Conservation (phyloP, 2,329 filamentous ascomycete genomes). For the Pyrenophora graminea region DNA sequence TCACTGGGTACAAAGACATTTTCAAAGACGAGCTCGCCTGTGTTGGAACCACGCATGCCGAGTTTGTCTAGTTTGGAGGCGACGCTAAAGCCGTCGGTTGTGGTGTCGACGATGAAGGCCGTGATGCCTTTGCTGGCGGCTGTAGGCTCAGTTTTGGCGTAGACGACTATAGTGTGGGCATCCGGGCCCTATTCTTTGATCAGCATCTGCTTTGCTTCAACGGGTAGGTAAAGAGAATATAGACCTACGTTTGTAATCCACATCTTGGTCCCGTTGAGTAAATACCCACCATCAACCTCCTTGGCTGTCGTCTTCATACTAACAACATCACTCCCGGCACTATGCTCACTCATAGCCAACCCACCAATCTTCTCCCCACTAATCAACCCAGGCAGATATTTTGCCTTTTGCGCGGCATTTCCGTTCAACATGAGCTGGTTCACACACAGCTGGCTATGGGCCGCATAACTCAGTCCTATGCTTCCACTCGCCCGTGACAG, state of each 20-base stretch:
- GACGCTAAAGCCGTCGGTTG: constrained; percentile 75
- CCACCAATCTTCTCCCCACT: constrained; percentile 81
- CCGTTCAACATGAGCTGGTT: constrained; percentile 96
- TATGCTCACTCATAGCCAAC: constrained; percentile 92
- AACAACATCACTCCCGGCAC: constrained; percentile 89
- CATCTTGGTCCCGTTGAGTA: constrained; percentile 93
- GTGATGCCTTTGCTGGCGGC: constrained; percentile 89
- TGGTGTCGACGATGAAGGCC: constrained; percentile 83
- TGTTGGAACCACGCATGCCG: constrained; percentile 96
- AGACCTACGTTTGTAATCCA: constrained; percentile 91
- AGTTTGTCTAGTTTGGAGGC: constrained; percentile 95
- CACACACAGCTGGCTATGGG: constrained; percentile 93
- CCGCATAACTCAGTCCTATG: constrained; percentile 89
- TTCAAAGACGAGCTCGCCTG: constrained; percentile 90
- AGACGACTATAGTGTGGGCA: constrained; percentile 91
- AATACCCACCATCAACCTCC: constrained; percentile 79
- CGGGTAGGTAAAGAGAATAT: neutral
- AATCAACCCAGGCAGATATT: constrained; percentile 79
- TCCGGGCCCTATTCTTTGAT: constrained; percentile 68
- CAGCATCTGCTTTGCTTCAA: neutral
- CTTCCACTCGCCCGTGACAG: constrained; percentile 83
- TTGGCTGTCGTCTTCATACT: constrained; percentile 89
- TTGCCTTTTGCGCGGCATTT: constrained; percentile 73
- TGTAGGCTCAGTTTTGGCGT: constrained; percentile 87
- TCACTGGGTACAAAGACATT: constrained; percentile 84